Evolutionary conservation across 352 stramenopile genomes (phyloP).

Genomic region (Pythium rishiriense): DNA sequence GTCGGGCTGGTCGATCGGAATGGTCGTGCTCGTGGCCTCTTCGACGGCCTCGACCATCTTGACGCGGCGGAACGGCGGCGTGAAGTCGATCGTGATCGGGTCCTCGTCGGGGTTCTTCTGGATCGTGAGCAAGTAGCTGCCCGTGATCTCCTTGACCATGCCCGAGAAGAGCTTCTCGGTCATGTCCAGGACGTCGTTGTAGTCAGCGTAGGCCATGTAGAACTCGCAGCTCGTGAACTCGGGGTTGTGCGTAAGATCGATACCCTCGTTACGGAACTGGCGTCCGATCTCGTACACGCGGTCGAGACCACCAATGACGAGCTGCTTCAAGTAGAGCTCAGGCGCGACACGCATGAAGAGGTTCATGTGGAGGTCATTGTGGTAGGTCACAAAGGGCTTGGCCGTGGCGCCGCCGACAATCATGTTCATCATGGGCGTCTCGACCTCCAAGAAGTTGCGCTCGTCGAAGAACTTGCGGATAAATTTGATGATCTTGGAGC

Average conservation of each 20-base stretch:
- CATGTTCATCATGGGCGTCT: constrained; percentile 97
- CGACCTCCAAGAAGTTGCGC: constrained; percentile 96
- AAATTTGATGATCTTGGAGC: constrained; percentile 93
- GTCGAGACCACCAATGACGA: constrained; percentile 98
- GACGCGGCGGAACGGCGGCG: constrained; percentile 94
- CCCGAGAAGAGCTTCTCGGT: constrained; percentile 94
- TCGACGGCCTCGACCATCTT: constrained; percentile 89
- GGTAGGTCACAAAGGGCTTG: constrained; percentile 98
- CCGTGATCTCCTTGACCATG: constrained; percentile 91
- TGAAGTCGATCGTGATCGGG: constrained; percentile 91
- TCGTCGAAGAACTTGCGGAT: constrained; percentile 94
- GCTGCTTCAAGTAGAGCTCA: constrained; percentile 97
- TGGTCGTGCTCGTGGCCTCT: constrained; percentile 61
- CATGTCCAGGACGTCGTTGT: constrained; percentile 97
- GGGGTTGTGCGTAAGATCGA: constrained; percentile 98
- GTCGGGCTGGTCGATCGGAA: constrained; percentile 74
- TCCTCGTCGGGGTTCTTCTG: constrained; percentile 78
- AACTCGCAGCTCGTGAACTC: constrained; percentile 99
- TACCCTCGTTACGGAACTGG: constrained; percentile 99
- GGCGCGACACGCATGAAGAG: constrained; percentile 97
- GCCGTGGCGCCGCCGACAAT: constrained; percentile 95
- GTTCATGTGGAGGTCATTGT: constrained; percentile 96
- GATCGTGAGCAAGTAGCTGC: constrained; percentile 88
- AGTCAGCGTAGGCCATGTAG: constrained; percentile 99
- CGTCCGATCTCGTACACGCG: constrained; percentile 98